These are phyloP conservation scores for Chaetomiaceae sp. DNA, from an alignment of 2,329 filamentous ascomycete species.

Conservation along the genomic window DNA sequence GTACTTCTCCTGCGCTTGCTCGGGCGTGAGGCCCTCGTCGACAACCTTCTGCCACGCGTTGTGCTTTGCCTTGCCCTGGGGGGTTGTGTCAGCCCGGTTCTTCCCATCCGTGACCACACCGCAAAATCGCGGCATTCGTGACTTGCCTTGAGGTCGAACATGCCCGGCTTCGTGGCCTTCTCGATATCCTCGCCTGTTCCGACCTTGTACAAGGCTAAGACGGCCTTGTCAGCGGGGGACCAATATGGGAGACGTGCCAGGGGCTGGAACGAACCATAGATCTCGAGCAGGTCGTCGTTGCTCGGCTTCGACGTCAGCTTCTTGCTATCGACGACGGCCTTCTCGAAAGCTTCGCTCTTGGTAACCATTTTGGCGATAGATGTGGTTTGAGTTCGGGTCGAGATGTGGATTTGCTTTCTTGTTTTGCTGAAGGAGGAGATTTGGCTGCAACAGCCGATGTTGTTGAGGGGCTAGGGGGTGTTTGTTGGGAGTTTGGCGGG, in stretches of 20 bases:
- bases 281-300: slow-evolving; percentile 61
- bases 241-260: no score
- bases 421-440: neutral
- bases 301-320: slow-evolving; percentile 62
- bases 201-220: slow-evolving; percentile 55
- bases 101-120: no score
- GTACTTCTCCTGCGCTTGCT: slow-evolving; percentile 73
- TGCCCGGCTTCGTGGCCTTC: slow-evolving; percentile 56
- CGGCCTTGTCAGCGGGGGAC: slow-evolving; percentile 1
- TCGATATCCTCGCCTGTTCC: slow-evolving; percentile 53
- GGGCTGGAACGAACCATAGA: slow-evolving; percentile 47
- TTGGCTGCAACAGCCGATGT: slow-evolving; percentile 2
- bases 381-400: neutral
- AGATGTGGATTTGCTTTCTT: neutral
- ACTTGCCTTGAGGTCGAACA: slow-evolving; percentile 65
- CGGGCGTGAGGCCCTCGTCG: slow-evolving; percentile 55
- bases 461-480: slow-evolving; percentile 12
- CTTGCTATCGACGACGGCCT: slow-evolving; percentile 59
- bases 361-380: slow-evolving; percentile 36
- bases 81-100: neutral
- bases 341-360: slow-evolving; percentile 47
- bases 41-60: slow-evolving; percentile 70
- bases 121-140: no score
- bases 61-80: slow-evolving; percentile 74
- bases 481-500: slow-evolving; percentile 22